Evolutionary conservation across 2,329 filamentous ascomycete genomes (phyloP).

Genomic region (Fusarium caatingaense): DNA sequence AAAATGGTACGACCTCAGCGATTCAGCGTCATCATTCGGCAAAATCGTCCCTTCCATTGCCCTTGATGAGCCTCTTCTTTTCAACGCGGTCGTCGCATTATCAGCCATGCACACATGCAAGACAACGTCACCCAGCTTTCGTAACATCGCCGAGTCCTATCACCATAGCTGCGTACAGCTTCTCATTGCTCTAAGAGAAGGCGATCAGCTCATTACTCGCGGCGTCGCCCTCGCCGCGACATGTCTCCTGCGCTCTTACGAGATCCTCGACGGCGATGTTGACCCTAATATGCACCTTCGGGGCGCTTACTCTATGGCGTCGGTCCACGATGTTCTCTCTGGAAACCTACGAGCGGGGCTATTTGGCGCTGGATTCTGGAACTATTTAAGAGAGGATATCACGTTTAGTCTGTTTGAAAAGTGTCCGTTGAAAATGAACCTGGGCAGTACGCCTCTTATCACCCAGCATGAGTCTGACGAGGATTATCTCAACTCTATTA

Average conservation of each 20-base stretch:
- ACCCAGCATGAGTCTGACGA: conserved; percentile 36
- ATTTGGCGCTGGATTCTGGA: conserved; percentile 60
- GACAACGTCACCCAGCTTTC: conserved; percentile 45
- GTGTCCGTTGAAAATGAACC: conserved; percentile 56
- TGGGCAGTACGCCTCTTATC: conserved; percentile 40
- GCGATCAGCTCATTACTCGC: conserved; percentile 47
- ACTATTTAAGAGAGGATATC: conserved; percentile 64
- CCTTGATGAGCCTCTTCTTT: conserved; percentile 55
- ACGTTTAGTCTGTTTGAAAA: conserved; percentile 61
- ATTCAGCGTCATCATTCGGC: conserved; percentile 51
- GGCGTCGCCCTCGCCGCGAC: conserved; percentile 59
- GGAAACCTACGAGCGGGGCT: conserved; percentile 46
- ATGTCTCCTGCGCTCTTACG: conserved; percentile 61
- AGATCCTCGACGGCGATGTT: conserved; percentile 57
- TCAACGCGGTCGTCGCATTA: conserved; percentile 59
- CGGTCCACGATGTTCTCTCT: conserved; percentile 41
- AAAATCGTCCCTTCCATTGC: conserved; percentile 52
- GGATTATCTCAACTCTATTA: conserved; percentile 54
- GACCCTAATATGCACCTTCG: conserved; percentile 59
- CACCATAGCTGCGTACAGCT: conserved; percentile 55
- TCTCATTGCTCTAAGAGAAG: conserved; percentile 52
- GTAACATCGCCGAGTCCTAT: conserved; percentile 52
- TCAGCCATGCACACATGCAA: conserved; percentile 56
- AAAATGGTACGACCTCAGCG: conserved; percentile 61
- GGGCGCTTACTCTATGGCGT: conserved; percentile 60